Percentiles rank a stretch among this genome's conserved stretches.
These are phyloP conservation scores for Fusarium mundagurra DNA, from an alignment of 2,329 filamentous ascomycete genomes.

Conservation along the genomic window DNA sequence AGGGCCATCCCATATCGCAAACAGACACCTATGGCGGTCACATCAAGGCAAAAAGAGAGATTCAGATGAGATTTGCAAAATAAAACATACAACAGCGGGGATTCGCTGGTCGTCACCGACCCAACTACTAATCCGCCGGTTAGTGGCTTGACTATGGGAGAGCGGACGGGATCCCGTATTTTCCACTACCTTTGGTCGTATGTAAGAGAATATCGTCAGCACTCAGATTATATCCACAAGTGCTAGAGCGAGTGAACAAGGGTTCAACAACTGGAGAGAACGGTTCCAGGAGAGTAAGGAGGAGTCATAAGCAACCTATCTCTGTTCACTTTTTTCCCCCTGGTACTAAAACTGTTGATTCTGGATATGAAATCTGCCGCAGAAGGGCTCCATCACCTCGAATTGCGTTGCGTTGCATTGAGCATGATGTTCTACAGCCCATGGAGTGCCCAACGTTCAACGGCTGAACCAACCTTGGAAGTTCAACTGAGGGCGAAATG, in stretches of 20 bases:
- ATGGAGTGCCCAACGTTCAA: neutral
- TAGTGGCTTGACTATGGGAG: slow-evolving; percentile 17
- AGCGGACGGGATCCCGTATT: slow-evolving; percentile 23
- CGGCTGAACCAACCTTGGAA: neutral
- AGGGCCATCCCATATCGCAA: neutral
- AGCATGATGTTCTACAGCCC: neutral
- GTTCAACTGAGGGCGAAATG: neutral
- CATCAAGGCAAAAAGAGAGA: neutral
- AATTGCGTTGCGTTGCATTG: neutral
- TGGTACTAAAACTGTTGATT: neutral
- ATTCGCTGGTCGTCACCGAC: slow-evolving; percentile 19
- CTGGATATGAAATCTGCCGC: neutral
- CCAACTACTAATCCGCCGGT: slow-evolving; percentile 18
- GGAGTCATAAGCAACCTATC: neutral
- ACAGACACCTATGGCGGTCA: neutral
- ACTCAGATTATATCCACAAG: neutral
- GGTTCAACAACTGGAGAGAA: neutral
- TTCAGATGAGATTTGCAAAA: neutral
- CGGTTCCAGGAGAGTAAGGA: neutral
- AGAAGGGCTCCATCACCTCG: neutral
- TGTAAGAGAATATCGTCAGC: neutral
- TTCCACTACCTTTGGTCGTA: slow-evolving; percentile 23
- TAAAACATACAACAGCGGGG: slow-evolving; percentile 1
- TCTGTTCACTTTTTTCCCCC: neutral
- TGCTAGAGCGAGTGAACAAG: neutral